Evolutionary conservation across 2,329 filamentous ascomycete species (phyloP).

Genomic region (Exophiala sp.): DNA sequence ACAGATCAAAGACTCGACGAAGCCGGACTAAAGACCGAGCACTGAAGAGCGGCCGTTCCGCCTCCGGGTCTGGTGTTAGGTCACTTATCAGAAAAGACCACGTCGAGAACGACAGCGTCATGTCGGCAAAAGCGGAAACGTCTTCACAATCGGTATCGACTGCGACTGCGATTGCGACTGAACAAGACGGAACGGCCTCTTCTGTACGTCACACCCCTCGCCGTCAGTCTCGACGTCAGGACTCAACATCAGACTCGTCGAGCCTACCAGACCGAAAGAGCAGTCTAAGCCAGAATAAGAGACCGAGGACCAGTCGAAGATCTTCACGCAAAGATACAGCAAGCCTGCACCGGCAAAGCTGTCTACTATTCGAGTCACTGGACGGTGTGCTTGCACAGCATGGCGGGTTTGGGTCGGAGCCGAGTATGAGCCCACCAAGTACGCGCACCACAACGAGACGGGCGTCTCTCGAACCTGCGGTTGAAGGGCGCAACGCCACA

Average conservation of each 20-base stretch:
- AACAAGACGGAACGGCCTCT: background rate
- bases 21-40: background rate
- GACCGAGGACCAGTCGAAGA: background rate
- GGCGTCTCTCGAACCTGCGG: conserved; percentile 9
- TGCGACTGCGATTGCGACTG: background rate
- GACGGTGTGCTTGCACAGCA: conserved; percentile 17
- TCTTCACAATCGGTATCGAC: background rate
- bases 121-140: background rate
- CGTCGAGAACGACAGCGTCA: background rate
- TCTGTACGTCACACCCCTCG: conserved; percentile 1
- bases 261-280: conserved; percentile 11
- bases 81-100: background rate
- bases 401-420: conserved; percentile 14
- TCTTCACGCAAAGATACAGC: conserved; percentile 10
- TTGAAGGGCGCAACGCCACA: background rate
- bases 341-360: conserved; percentile 16
- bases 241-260: no score
- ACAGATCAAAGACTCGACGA: background rate
- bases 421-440: conserved; percentile 8
- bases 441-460: conserved; percentile 13
- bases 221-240: background rate
- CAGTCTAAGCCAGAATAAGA: conserved; percentile 2
- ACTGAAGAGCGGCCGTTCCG: background rate
- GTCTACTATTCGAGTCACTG: conserved; percentile 17
- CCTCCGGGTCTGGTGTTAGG: background rate